A percentile compares a stretch with the other conserved stretches of the same genome.
These are phyloP conservation scores for Hygrocybe punicea DNA, from an alignment of 768 basidiomycete genomes.

Conservation along the genomic window DNA sequence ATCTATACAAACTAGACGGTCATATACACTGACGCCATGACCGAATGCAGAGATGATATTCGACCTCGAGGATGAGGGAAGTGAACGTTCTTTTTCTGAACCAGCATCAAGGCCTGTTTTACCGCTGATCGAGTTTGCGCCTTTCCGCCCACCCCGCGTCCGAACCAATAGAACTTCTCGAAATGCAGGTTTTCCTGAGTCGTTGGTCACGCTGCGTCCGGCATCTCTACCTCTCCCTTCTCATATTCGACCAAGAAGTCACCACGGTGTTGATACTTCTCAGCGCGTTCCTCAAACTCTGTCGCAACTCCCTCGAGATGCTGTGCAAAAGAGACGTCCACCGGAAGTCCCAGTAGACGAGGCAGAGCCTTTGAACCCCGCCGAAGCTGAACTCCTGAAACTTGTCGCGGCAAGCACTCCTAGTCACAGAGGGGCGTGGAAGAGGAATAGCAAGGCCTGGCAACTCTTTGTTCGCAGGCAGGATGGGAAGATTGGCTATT, in stretches of 20 bases:
- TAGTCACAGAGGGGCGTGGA: constrained; percentile 72
- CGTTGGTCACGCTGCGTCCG: constrained; percentile 60
- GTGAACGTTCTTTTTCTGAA: constrained; percentile 29
- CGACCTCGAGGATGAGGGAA: constrained; percentile 56
- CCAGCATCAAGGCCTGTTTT: constrained; percentile 35
- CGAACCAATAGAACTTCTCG: constrained; percentile 33
- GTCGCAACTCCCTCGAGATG: no score
- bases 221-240: constrained; percentile 67
- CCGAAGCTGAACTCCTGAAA: constrained; percentile 52
- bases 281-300: background rate
- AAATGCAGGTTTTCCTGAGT: constrained; percentile 47
- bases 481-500: constrained; percentile 19
- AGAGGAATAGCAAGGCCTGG: constrained; percentile 61
- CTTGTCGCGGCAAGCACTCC: constrained; percentile 68
- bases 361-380: background rate
- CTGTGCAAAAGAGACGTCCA: background rate
- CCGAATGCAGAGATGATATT: constrained; percentile 59
- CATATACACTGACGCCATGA: background rate
- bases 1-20: constrained; percentile 9
- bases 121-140: constrained; percentile 42
- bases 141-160: constrained; percentile 30
- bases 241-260: constrained; percentile 46
- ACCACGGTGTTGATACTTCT: constrained; percentile 34
- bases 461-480: constrained; percentile 50
- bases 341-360: background rate